Evolutionary conservation across 129 eudicot genomes (phyloP).

Genomic region (Cynara cardunculus): DNA sequence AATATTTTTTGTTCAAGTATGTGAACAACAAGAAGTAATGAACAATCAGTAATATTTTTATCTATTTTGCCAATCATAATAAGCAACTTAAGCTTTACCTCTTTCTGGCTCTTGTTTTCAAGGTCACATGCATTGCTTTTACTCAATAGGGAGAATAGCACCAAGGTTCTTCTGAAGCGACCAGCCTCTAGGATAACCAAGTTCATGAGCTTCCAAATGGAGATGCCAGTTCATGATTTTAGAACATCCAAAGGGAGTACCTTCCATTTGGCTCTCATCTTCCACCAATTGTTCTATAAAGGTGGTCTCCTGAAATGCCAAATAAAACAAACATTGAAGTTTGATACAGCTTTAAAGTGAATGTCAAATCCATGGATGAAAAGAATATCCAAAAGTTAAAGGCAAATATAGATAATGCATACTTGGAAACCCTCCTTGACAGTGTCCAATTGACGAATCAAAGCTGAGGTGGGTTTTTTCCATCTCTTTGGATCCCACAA

Average conservation of each 20-base stretch:
- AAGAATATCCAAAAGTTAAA: neutral
- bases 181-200: conserved; percentile 84
- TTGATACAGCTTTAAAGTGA: neutral
- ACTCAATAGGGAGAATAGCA: conserved; percentile 41
- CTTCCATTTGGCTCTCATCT: conserved; percentile 99
- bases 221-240: conserved; percentile 97
- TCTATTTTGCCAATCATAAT: conserved; percentile 4
- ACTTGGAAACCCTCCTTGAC: conserved; percentile 98
- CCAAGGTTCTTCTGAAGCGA: conserved; percentile 69
- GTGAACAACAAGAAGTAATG: neutral
- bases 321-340: neutral
- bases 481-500: conserved; percentile 97
- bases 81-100: conserved; percentile 26
- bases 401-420: conserved; percentile 7
- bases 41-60: neutral
- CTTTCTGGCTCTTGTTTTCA: conserved; percentile 8
- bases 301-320: conserved; percentile 70
- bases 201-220: conserved; percentile 72
- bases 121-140: conserved; percentile 23
- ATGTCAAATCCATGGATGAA: neutral
- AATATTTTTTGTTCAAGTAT: neutral
- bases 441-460: conserved; percentile 81
- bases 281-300: conserved; percentile 91
- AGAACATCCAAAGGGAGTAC: conserved; percentile 58
- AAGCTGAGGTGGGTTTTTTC: conserved; percentile 62